phyloP scores from a whole-genome alignment of 2,329 filamentous ascomycete genomes.

The Pseudogymnoascus verrucosus region DNA sequence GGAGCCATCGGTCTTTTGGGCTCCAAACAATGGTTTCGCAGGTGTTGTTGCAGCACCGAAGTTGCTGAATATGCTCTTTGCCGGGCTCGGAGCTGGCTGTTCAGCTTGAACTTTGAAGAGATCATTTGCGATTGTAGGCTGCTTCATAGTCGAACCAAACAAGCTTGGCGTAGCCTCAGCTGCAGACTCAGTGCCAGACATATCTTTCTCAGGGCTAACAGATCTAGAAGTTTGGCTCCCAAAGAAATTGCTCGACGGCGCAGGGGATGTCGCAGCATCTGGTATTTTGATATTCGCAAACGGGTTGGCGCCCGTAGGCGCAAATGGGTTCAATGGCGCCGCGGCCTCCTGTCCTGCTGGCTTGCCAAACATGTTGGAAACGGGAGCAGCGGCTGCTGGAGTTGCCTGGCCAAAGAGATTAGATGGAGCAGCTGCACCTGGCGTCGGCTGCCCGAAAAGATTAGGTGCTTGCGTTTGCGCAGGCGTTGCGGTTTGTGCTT shows the following conservation, averaged over 20 bases:
- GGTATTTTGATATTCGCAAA: neutral
- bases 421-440: neutral
- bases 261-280: neutral
- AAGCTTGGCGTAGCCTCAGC: conserved; percentile 1
- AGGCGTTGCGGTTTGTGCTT: neutral
- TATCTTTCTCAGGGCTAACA: conserved; percentile 6
- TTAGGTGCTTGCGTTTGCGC: conserved; percentile 1
- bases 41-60: conserved; percentile 1
- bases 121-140: neutral
- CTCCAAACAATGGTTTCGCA: neutral
- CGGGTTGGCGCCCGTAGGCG: neutral
- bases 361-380: conserved; percentile 6
- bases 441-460: neutral
- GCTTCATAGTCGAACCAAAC: neutral
- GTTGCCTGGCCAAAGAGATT: neutral
- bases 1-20: neutral
- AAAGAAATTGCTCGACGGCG: conserved; percentile 1
- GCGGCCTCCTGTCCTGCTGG: neutral
- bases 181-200: neutral
- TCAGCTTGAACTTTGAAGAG: neutral
- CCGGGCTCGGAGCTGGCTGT: neutral
- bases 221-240: conserved; percentile 2
- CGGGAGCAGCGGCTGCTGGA: neutral
- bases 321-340: neutral
- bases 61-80: conserved; percentile 7